Base-by-base conservation (phyloP, 2,329 filamentous ascomycete genomes). In the Lasiodiplodia citricola region DNA sequence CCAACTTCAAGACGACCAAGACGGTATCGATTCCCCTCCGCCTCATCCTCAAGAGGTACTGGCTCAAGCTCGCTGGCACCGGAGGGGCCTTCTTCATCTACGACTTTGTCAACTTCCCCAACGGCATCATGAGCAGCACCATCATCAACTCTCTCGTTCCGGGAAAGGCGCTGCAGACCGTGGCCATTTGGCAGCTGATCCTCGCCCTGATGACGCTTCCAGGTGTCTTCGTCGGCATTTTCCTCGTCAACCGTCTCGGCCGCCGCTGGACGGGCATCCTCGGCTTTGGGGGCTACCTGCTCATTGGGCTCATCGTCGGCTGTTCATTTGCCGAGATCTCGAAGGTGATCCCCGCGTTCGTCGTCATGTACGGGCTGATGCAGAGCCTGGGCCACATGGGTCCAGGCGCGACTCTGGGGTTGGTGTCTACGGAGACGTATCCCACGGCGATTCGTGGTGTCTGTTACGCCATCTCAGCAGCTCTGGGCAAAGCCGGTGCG, bases 251-350 rank as follows among this genome's bases (percentile, higher is more conserved):
- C 57, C 37, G 57, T 7, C 23, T 60, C 13, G 57, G 57, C 3
- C 4, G 85, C 6, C 83, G 84, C 62, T 82, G 82, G 51, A 83
- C 83, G 25, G 85, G 85, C 78, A 85, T 78, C 71, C 85, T 13
- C 10, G 84, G 85, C 0, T 86, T 87, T 72, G 76, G 75, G 7
- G 83, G 84, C 18, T 86, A 86, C 67, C 74, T 86, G 10, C 75
- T 87, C 51, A 84, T 87, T 65, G 85, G 85, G 1, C 78, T 87
- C 38, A 84, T 85, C 60, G 85, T 87, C 57, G 84, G 85, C 23
- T 80, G 81, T 56, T 76, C 83, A 1, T 86, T 85, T 70, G 74
- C 84, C 47, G 75, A 80, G 50, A 80, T 87, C 70, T 83, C 81
- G 16, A 79, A 81, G n/a, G 83, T 85, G 58, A 74, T 86, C 3